Conservation (phyloP, 768 basidiomycete species). For the Cyclocybe cylindracea region DNA sequence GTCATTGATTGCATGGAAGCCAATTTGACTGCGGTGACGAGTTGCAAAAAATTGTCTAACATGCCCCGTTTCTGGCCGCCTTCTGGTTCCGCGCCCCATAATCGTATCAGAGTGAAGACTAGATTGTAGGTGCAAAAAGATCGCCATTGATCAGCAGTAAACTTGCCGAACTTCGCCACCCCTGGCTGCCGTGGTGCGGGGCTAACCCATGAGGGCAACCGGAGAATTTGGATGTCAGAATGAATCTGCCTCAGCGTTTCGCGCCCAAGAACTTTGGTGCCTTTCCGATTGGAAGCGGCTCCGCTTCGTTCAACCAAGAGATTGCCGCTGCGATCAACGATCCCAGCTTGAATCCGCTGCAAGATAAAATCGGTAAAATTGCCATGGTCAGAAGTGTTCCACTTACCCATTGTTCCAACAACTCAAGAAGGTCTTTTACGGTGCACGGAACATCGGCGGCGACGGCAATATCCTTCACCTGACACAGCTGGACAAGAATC, state of each 20-base stretch:
- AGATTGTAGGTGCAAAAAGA: constrained; percentile 31
- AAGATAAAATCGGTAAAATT: no score
- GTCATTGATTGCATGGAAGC: constrained; percentile 25
- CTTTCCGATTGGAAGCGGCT: not conserved
- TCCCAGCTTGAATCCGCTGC: no score
- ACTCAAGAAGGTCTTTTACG: no score
- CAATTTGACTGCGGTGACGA: constrained; percentile 32
- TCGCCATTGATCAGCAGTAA: constrained; percentile 37
- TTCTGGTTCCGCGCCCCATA: constrained; percentile 29
- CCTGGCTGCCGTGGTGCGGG: constrained; percentile 19
- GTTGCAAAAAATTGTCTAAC: constrained; percentile 34
- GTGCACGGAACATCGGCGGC: no score
- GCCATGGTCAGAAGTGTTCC: no score
- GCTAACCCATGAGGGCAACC: constrained; percentile 22
- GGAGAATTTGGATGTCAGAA: constrained; percentile 15
- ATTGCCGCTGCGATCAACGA: no score
- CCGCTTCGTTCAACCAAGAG: not conserved
- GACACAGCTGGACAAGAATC: no score
- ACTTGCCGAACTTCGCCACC: constrained; percentile 20
- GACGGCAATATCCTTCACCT: no score
- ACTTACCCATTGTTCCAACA: no score
- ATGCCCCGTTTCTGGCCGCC: constrained; percentile 13
- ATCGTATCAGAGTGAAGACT: constrained; percentile 34
- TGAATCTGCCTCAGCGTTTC: constrained; percentile 19
- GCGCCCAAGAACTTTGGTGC: constrained; percentile 16